Conservation (phyloP, 225 moss, liverwort and hornwort genomes). For the Pleurozium schreberi region DNA sequence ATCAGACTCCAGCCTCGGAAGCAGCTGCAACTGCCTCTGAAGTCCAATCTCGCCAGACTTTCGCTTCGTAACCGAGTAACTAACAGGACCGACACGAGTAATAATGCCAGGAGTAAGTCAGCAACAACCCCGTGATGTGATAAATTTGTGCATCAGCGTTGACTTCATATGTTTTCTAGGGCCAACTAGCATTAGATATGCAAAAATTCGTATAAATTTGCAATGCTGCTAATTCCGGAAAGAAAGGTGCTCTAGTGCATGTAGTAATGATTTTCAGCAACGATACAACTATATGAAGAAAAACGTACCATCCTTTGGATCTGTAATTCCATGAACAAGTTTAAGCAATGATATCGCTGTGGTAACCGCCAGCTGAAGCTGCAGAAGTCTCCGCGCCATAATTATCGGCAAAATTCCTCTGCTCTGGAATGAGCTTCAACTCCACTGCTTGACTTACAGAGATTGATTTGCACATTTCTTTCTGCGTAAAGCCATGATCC, state of each 20-base stretch:
- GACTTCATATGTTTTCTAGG: background rate
- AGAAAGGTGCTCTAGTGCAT: background rate
- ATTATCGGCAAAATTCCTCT: background rate
- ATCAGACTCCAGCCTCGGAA: background rate
- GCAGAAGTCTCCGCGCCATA: conserved; percentile 12
- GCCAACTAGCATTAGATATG: background rate
- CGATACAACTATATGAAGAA: background rate
- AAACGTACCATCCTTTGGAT: conserved; percentile 27
- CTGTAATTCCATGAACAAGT: conserved; percentile 13
- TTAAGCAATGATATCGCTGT: conserved; percentile 9
- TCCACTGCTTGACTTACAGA: background rate
- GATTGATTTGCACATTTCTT: background rate
- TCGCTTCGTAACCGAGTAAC: background rate
- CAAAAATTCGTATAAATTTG: background rate
- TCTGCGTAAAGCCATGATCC: conserved; percentile 5
- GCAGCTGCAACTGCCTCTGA: background rate
- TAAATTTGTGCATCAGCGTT: background rate
- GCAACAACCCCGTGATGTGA: background rate
- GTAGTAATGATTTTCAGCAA: background rate
- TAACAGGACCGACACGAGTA: background rate
- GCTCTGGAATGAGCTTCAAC: background rate
- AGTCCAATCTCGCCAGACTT: background rate
- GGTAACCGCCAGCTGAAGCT: conserved; percentile 6
- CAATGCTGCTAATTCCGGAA: background rate
- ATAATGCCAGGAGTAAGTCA: background rate